A percentile compares a stretch with the other conserved stretches of the same genome.
Conservation (phyloP, 2,329 filamentous ascomycete genomes). For the Gremmenia infestans region DNA sequence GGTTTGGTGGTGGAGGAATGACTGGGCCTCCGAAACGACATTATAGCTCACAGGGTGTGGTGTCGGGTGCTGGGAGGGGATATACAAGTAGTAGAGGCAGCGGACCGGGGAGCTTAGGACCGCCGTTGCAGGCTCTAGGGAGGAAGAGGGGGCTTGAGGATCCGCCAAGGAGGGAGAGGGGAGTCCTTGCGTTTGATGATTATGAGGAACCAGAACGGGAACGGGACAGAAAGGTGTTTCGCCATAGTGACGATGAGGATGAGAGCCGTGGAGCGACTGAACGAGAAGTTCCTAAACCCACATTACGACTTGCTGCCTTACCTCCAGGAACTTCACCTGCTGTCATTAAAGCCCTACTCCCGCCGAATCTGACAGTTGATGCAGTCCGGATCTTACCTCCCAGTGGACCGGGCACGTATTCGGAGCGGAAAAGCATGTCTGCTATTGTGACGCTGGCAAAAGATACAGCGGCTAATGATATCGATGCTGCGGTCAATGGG, state of each 20-base stretch:
- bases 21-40: slow-evolving; percentile 52
- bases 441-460: slow-evolving; percentile 78
- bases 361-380: slow-evolving; percentile 60
- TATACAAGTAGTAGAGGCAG: slow-evolving; percentile 33
- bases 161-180: slow-evolving; percentile 29
- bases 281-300: slow-evolving; percentile 55
- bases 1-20: slow-evolving; percentile 15
- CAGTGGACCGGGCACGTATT: slow-evolving; percentile 41
- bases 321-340: slow-evolving; percentile 56
- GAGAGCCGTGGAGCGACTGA: slow-evolving; percentile 31
- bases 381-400: slow-evolving; percentile 65
- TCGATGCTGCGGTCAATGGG: slow-evolving; percentile 72
- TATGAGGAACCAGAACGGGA: slow-evolving; percentile 24
- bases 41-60: slow-evolving; percentile 41
- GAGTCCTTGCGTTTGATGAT: slow-evolving; percentile 30
- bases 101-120: slow-evolving; percentile 58
- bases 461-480: slow-evolving; percentile 76
- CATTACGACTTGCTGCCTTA: slow-evolving; percentile 55
- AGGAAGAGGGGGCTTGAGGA: slow-evolving; percentile 52
- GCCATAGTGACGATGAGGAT: slow-evolving; percentile 36
- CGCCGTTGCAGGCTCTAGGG: slow-evolving; percentile 42
- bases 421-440: slow-evolving; percentile 65
- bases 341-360: slow-evolving; percentile 54
- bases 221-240: slow-evolving; percentile 18
- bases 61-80: slow-evolving; percentile 23